Conservation (phyloP, 441 rosid species). For the Syzygium syzygioides region DNA sequence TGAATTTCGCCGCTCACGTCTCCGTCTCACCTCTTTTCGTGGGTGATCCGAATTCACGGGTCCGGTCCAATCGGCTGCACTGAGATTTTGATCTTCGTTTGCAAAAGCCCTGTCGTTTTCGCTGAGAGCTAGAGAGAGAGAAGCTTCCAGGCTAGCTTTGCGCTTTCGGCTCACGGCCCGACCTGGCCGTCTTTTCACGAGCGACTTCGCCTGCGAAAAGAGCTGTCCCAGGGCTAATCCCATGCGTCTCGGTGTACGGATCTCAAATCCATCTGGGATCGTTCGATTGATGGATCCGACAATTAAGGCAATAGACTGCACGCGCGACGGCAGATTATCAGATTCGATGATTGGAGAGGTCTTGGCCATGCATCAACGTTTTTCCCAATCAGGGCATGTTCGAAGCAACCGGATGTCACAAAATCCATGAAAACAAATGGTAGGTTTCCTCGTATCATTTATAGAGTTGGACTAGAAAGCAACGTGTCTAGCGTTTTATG, state of each 20-base stretch:
- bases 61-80: not conserved
- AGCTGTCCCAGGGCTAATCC: not conserved
- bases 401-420: not conserved
- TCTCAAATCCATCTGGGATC: not conserved
- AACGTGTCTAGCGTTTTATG: not conserved
- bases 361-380: rapidly evolving
- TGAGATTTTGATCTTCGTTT: not conserved
- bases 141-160: not conserved
- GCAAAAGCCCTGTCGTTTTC: not conserved
- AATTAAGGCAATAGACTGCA: not conserved
- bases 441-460: not conserved
- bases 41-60: not conserved
- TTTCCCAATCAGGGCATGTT: not conserved
- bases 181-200: not conserved
- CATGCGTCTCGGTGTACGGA: not conserved
- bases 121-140: not conserved
- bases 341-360: not conserved
- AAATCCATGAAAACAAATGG: not conserved
- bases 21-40: not conserved
- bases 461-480: not conserved
- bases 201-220: not conserved
- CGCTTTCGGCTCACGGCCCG: not conserved
- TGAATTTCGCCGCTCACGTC: slow-evolving; percentile 3
- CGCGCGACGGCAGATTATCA: not conserved
- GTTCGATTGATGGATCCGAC: not conserved